phyloP scores from a whole-genome alignment of 1,284 basidiomycete species.

The Schizophyllum commune region DNA sequence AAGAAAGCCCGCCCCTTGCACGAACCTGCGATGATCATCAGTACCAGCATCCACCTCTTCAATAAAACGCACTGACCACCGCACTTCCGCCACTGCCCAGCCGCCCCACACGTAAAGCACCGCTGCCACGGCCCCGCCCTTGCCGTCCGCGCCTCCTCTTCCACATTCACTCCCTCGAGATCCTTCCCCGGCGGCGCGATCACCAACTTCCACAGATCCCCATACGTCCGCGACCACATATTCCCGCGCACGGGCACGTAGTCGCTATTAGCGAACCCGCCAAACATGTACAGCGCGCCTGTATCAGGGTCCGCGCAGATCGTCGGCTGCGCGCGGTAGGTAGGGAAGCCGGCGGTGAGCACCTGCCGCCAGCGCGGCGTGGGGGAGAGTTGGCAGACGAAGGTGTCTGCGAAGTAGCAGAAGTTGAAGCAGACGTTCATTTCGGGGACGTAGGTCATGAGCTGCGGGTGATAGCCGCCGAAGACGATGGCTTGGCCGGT shows the following conservation, averaged over 20 bases:
- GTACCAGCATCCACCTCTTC: background rate
- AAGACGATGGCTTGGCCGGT: conserved; percentile 30
- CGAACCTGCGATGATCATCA: conserved; percentile 9
- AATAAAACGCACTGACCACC: conserved; percentile 19
- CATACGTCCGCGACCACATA: conserved; percentile 22
- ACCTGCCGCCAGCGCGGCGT: conserved; percentile 20
- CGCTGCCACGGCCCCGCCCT: conserved; percentile 32
- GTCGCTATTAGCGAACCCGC: conserved; percentile 29
- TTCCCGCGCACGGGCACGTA: conserved; percentile 25
- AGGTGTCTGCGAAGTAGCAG: conserved; percentile 18
- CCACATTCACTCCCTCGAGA: conserved; percentile 27
- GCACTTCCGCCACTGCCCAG: conserved; percentile 32
- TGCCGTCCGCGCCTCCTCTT: conserved; percentile 29
- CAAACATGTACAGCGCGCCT: conserved; percentile 29
- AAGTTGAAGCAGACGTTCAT: conserved; percentile 5
- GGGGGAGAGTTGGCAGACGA: conserved; percentile 5
- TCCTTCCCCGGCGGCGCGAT: conserved; percentile 28
- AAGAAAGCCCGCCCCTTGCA: conserved; percentile 19
- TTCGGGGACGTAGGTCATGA: conserved; percentile 18
- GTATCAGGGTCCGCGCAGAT: conserved; percentile 22
- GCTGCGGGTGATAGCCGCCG: conserved; percentile 30
- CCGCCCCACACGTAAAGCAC: conserved; percentile 31
- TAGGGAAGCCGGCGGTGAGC: conserved; percentile 19
- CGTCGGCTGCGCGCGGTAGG: conserved; percentile 18
- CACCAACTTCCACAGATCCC: conserved; percentile 32